Evolutionary conservation across 345 rosid species (phyloP).

Genomic region (Citrus trifoliata): DNA sequence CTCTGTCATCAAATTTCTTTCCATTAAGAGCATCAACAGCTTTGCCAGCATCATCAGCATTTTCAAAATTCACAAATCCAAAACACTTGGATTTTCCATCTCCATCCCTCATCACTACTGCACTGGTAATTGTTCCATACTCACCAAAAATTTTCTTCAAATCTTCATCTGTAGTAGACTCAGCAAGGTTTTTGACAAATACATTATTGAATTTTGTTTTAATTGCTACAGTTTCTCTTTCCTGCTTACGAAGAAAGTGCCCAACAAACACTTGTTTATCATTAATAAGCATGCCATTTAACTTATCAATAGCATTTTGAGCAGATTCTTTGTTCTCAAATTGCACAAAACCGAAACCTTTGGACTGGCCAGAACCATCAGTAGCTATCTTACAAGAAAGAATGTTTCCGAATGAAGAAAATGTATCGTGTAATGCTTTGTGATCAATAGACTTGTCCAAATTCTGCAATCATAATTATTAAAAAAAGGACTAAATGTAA

Average conservation of each 20-base stretch:
- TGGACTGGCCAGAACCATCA: slow-evolving; percentile 76
- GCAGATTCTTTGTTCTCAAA: slow-evolving; percentile 81
- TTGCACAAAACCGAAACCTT: slow-evolving; percentile 95
- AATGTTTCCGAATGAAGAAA: slow-evolving; percentile 78
- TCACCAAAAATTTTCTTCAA: slow-evolving; percentile 67
- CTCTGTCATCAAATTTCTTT: slow-evolving; percentile 74
- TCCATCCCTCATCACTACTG: slow-evolving; percentile 81
- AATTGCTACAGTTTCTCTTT: slow-evolving; percentile 50
- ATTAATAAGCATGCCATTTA: slow-evolving; percentile 90
- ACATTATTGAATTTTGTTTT: slow-evolving; percentile 73
- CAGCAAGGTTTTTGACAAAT: slow-evolving; percentile 76
- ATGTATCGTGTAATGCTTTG: slow-evolving; percentile 86
- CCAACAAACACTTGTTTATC: slow-evolving; percentile 96
- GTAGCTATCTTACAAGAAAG: slow-evolving; percentile 92
- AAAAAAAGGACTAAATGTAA: not conserved
- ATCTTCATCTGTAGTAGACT: slow-evolving; percentile 66
- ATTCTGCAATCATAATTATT: slow-evolving; percentile 43
- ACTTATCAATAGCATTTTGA: slow-evolving; percentile 69
- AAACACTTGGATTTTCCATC: slow-evolving; percentile 92
- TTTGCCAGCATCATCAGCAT: slow-evolving; percentile 67
- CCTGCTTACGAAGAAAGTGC: slow-evolving; percentile 83
- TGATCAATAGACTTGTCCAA: slow-evolving; percentile 88
- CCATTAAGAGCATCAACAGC: slow-evolving; percentile 90
- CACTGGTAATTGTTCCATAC: slow-evolving; percentile 69
- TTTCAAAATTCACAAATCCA: slow-evolving; percentile 91